Evolutionary conservation across 495 filamentous ascomycete species (phyloP).

Genomic region (Aspergillus diversus): DNA sequence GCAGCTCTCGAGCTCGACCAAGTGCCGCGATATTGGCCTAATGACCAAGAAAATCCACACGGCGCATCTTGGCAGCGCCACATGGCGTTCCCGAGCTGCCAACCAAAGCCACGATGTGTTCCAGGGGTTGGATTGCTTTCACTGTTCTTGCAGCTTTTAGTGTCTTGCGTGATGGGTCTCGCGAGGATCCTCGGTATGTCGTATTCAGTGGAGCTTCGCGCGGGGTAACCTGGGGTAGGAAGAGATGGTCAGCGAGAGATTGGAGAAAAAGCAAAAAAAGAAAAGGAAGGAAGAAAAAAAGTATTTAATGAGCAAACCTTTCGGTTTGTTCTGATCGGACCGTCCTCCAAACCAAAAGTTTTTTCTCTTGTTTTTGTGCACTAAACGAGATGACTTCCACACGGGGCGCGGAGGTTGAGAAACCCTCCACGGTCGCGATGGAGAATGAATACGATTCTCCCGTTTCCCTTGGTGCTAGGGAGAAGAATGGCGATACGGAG

Average conservation of each 20-base stretch:
- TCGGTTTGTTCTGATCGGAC: neutral
- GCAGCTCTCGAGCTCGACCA: neutral
- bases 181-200: too few relatives aligned
- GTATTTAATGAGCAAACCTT: too few relatives aligned
- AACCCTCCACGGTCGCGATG: slow-evolving; percentile 1
- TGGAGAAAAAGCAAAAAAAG: too few relatives aligned
- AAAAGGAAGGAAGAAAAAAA: too few relatives aligned
- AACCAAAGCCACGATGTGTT: neutral
- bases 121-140: too few relatives aligned
- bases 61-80: neutral
- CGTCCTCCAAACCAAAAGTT: neutral
- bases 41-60: neutral
- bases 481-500: neutral
- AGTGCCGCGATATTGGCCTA: neutral
- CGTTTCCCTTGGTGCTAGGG: neutral
- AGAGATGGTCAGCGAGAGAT: too few relatives aligned
- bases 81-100: neutral
- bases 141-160: too few relatives aligned
- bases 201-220: too few relatives aligned
- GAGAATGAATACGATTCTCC: slow-evolving; percentile 6
- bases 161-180: too few relatives aligned
- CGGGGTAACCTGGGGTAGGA: too few relatives aligned
- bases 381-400: neutral
- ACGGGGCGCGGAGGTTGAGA: neutral
- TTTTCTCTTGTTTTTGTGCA: neutral